Base-by-base conservation (phyloP, 352 stramenopile species). In the Phytopythium boreale region DNA sequence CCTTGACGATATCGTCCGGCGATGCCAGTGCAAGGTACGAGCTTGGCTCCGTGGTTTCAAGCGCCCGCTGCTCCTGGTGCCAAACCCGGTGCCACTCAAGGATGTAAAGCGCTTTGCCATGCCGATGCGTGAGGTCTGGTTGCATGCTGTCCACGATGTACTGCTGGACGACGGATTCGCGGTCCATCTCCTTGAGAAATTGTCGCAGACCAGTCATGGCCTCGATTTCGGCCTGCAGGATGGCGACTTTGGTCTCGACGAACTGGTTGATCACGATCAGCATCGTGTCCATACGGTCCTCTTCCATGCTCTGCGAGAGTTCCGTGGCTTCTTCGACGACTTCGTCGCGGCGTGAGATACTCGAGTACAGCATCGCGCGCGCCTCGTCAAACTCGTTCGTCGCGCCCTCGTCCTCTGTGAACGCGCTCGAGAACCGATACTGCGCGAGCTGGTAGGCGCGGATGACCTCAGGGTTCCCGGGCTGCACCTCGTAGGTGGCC, bases 181-280 rank as follows among this genome's bases (percentile, higher is more conserved):
- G 82, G 56, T 95, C 87, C 80, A 92, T 88, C 15, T 75, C 75
- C n/a, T 78, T 73, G 14, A 95, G 72, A 36, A 90, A 79, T 39
- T 70, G 70, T 59, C 90, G 81, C 61, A 95, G 76, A 24, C 76
- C 77, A 1, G 69, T 66, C 75, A 95, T 86, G 11, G 70, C 81
- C 41, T 93, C 84, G 61, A 95, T 93, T 64, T 95, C 87, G 27
- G 84, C 87, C 43, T 92, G 76, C 27, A 95, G 61, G 56, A 92
- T 92, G 12, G 84, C 80, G 52, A 89, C 83, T 69, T 92, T 93
- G 19, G 84, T 92, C 73, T 92, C 83, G 20, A 95, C 80, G 64
- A 93, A 95, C 74, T 95, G 84, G 20, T 83, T 82, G 58, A 93
- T 85, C 7, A 95, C 84, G 67, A 95, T 90, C 22, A 93, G 66